These are phyloP conservation scores for Xerocomus brunneocitrinus DNA, from an alignment of 768 basidiomycete genomes.

Conservation along the genomic window DNA sequence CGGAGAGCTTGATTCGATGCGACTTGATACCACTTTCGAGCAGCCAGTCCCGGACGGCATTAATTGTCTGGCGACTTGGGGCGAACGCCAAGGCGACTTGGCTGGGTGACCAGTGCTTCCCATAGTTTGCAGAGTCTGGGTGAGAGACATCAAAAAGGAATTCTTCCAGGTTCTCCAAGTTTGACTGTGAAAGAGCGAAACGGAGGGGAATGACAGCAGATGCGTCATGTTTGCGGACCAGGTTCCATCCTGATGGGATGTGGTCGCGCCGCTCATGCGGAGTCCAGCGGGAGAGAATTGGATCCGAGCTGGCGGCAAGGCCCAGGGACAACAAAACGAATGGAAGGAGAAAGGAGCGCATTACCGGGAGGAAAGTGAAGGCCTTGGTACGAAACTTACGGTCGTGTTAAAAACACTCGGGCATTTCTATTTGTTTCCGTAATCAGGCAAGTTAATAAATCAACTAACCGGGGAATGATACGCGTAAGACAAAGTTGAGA, in stretches of 20 bases:
- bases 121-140: constrained; percentile 42
- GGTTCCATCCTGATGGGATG: constrained; percentile 37
- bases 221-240: constrained; percentile 28
- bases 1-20: constrained; percentile 31
- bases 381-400: no score
- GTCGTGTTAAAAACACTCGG: no score
- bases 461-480: neutral
- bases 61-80: constrained; percentile 35
- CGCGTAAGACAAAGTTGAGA: neutral
- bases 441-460: neutral
- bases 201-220: constrained; percentile 38
- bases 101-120: constrained; percentile 41
- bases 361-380: neutral
- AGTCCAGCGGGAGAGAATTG: constrained; percentile 3
- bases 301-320: constrained; percentile 8
- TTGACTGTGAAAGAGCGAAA: constrained; percentile 41
- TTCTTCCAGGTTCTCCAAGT: constrained; percentile 38
- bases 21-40: constrained; percentile 32
- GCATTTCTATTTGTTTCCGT: neutral
- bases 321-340: constrained; percentile 20
- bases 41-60: constrained; percentile 40
- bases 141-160: constrained; percentile 40
- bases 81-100: constrained; percentile 40
- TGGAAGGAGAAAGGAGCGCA: constrained; percentile 22
- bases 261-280: constrained; percentile 28